Percentiles rank a stretch among this genome's conserved stretches.
Evolutionary conservation across 2,329 filamentous ascomycete species (phyloP).

Genomic region (Pseudogymnoascus sp.): DNA sequence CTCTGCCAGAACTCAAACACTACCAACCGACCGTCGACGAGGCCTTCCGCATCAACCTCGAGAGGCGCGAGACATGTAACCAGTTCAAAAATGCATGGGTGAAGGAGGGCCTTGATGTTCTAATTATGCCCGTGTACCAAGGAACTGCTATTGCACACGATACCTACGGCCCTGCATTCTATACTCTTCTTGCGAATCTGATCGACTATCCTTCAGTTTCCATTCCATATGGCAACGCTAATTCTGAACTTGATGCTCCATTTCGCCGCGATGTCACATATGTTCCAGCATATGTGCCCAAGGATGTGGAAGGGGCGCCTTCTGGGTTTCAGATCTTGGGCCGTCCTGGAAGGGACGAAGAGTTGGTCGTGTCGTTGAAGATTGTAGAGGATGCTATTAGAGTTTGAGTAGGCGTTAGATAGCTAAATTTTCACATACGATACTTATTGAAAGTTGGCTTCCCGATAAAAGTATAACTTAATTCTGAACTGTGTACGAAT

Average conservation of each 20-base stretch:
- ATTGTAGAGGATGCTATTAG: not conserved
- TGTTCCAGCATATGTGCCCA: not conserved
- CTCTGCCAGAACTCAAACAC: constrained; percentile 12
- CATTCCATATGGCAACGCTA: not conserved
- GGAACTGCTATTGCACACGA: constrained; percentile 45
- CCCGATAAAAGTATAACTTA: no score
- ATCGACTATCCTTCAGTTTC: constrained; percentile 30
- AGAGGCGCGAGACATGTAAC: constrained; percentile 29
- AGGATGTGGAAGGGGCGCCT: not conserved
- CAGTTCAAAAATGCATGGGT: constrained; percentile 36
- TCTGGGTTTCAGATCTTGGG: not conserved
- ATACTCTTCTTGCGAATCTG: constrained; percentile 44
- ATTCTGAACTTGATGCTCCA: not conserved
- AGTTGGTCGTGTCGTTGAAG: not conserved
- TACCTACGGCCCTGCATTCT: constrained; percentile 37
- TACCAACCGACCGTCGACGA: constrained; percentile 26
- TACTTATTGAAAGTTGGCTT: no score
- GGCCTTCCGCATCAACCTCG: constrained; percentile 35
- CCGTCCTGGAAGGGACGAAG: not conserved
- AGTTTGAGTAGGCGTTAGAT: not conserved
- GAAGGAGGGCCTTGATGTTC: constrained; percentile 39
- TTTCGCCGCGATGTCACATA: not conserved
- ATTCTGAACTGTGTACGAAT: no score
- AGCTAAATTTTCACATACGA: no score
- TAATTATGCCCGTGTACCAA: constrained; percentile 42